Base-by-base conservation (phyloP, 345 rosid species). In the Syzygium grande region DNA sequence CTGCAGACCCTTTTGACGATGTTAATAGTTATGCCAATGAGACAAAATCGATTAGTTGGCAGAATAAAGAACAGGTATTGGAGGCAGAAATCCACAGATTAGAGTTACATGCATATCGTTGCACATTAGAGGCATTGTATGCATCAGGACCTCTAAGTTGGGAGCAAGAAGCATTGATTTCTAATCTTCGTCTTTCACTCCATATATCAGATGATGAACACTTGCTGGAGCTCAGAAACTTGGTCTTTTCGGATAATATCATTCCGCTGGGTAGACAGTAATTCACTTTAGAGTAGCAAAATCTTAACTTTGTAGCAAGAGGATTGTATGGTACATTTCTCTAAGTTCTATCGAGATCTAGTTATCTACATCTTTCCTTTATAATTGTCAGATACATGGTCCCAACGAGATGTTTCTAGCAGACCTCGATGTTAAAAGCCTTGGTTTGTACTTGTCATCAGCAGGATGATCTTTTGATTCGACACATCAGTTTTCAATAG, bases 151-250 rank as follows among this genome's bases (percentile, higher is more conserved):
- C 98, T 23, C 84, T 96, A 59, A 93, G 90, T 89, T 95, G 98
- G 99, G 97, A 96, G 87, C 94, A 92, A 90, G 98, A 96, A 92
- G 91, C 93, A 86, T 90, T 94, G 89, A 90, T 95, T 91, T 94
- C 96, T 13, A 93, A 95, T 94, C 95, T 95, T 84, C 94, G 97
- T 16, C 92, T 90, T 89, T 93, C 88, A 83, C 95, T 96, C 58
- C 89, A 94, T 85, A 94, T 96, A 91, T 94, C 98, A 85, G 90
- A 90, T 63, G 98, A 95, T 92, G 98, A 96, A 90, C 96, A 96
- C 91, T 92, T 93, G 93, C 52, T 86, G 92, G 95, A 94, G 95
- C 90, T 94, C 88, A 93, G 92, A 91, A 94, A 92, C 91, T 91
- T 96, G 86, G 92, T 93, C 89, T 94, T 96, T 91, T 91, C 92